Base-by-base conservation (phyloP, 768 basidiomycete species). In the Butyriboletus loyo region DNA sequence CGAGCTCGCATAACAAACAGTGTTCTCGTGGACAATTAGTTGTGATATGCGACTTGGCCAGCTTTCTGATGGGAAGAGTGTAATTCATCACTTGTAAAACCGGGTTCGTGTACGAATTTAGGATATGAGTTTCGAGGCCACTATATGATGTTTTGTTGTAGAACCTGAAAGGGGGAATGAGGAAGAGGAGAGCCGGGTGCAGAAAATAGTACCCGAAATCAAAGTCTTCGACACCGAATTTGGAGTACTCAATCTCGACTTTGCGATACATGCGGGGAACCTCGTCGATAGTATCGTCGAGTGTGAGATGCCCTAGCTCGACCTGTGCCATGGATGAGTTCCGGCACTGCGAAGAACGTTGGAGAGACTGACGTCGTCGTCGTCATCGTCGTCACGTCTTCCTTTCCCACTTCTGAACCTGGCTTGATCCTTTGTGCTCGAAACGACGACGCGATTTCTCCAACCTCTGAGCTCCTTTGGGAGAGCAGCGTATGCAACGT, bases 201-300 rank as follows among this genome's bases (percentile, higher is more conserved):
- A 22, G 3, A 27, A 9, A 36, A 31, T 13, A 67, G 50, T 66
- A 92, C 94, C 81, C 96, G 63, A 99, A 99, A 70, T 99, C 97
- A 63, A 99, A 99, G 70, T 99, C 96, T 66, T 98, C 96, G 17
- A 98, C 92, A 5, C 96, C 96, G 63, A 99, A 99, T 64, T 95
- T 96, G 35, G 92, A 95, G 67, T 99, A 99, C 69, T 95, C 92
- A 63, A 99, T 99, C 71, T 98, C 95, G 15, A 97, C 94, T 62
- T 86, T 87, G 52, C 89, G 85, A 68, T 97, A 99, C 54, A 85
- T 79, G 50, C 79, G 81, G 1, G 95, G 92, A 43, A 93, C 81
- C 27, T 83, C 79, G 34, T 79, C 83, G 27, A 75, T 76, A 19
- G 69, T 73, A 46, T 80, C 75, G 50, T 84, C 83, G 46, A 77